phyloP scores from a whole-genome alignment of 768 basidiomycete species.

The Amylocystis lapponica region DNA sequence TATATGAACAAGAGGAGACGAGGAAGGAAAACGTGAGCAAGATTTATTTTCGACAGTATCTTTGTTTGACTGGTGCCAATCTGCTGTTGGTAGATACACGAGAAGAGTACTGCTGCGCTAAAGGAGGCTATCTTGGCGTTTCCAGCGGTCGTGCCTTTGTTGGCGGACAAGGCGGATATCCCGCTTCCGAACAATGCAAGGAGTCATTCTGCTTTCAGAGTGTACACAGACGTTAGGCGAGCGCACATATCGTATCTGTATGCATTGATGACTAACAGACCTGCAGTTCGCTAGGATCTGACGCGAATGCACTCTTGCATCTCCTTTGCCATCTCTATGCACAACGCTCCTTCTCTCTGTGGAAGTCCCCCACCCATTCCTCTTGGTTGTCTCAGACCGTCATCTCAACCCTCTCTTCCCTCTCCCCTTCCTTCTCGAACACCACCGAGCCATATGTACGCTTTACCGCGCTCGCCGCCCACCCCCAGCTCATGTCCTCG shows the following conservation, averaged over 20 bases:
- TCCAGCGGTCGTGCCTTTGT: slow-evolving; percentile 73
- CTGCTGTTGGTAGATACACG: slow-evolving; percentile 30
- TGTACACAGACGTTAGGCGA: slow-evolving; percentile 65
- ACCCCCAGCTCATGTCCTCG: slow-evolving; percentile 39
- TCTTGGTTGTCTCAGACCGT: slow-evolving; percentile 70
- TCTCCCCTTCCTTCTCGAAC: slow-evolving; percentile 29
- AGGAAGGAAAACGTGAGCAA: slow-evolving; percentile 32
- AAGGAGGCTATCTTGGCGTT: slow-evolving; percentile 69
- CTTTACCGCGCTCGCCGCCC: slow-evolving; percentile 34
- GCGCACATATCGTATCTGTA: slow-evolving; percentile 12
- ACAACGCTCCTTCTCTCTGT: slow-evolving; percentile 66
- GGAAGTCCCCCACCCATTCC: slow-evolving; percentile 66
- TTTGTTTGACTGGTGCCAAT: too few species aligned
- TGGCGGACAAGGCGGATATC: slow-evolving; percentile 84
- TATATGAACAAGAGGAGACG: slow-evolving; percentile 37
- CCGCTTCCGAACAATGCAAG: slow-evolving; percentile 52
- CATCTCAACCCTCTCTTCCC: slow-evolving; percentile 30
- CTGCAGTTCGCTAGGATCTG: slow-evolving; percentile 14
- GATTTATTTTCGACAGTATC: neutral
- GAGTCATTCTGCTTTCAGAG: slow-evolving; percentile 56
- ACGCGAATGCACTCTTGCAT: slow-evolving; percentile 51
- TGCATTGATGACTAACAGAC: neutral
- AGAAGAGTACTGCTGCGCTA: slow-evolving; percentile 61
- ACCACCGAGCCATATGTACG: slow-evolving; percentile 27
- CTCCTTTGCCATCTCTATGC: slow-evolving; percentile 87